phyloP scores from a whole-genome alignment of 176 grass and related monocot species.

The Aegilops tauschii region DNA sequence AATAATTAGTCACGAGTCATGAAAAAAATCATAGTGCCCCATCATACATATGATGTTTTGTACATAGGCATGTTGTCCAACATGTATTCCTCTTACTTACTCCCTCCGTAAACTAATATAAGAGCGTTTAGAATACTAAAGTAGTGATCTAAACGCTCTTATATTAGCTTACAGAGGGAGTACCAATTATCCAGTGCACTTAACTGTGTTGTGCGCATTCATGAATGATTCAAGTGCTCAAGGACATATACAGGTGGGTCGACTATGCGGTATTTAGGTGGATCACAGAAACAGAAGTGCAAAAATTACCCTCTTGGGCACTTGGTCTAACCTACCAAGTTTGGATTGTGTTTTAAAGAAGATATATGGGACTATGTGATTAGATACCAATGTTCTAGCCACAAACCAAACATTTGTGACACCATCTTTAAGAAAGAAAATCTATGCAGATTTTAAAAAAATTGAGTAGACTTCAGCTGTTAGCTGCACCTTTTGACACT shows the following conservation, averaged over 20 bases:
- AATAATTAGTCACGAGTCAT: conserved; percentile 7
- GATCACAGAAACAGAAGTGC: conserved; percentile 7
- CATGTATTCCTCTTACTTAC: background rate
- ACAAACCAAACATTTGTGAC: background rate
- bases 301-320: background rate
- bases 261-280: background rate
- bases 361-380: background rate
- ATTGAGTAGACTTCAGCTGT: background rate
- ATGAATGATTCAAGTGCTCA: conserved; percentile 5
- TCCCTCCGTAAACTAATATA: too few relatives aligned
- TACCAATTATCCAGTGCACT: background rate
- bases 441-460: background rate
- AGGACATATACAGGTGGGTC: background rate
- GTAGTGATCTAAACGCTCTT: too few relatives aligned
- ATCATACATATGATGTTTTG: background rate
- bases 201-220: conserved; percentile 2
- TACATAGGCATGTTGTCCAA: background rate
- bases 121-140: too few relatives aligned
- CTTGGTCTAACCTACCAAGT: conserved; percentile 1
- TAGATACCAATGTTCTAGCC: background rate
- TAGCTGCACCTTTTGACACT: conserved; percentile 17
- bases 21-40: background rate
- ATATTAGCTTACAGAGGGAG: too few relatives aligned
- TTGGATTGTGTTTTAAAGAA: background rate
- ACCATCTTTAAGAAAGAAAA: background rate